A percentile compares a stretch with the other conserved stretches of the same genome.
phyloP scores from a whole-genome alignment of 805 yeast species.

The Metschnikowia chrysomelidarum region DNA sequence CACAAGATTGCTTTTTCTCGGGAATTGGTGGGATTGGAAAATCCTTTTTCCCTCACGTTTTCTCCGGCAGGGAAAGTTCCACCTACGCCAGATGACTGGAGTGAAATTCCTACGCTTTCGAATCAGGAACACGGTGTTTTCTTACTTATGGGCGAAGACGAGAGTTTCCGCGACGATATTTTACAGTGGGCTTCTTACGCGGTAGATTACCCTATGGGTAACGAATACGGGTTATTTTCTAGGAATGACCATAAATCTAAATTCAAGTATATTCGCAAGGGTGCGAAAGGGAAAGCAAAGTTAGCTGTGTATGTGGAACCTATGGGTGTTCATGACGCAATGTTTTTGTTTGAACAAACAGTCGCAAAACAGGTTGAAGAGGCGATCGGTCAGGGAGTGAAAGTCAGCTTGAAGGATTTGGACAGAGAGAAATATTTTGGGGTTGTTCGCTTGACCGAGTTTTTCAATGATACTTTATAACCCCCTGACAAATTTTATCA shows the following conservation, averaged over 20 bases:
- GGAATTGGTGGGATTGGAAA: conserved; percentile 12
- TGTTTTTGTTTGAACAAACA: conserved; percentile 17
- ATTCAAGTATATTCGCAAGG: conserved; percentile 22
- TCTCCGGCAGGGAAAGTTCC: conserved; percentile 30
- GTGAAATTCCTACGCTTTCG: conserved; percentile 28
- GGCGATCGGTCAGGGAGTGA: conserved; percentile 9
- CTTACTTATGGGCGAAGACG: conserved; percentile 41
- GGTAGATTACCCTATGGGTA: conserved; percentile 26
- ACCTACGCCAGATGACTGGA: conserved; percentile 31
- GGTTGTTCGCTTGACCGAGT: conserved; percentile 12
- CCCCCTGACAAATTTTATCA: too few relatives aligned
- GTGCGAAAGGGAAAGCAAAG: conserved; percentile 21
- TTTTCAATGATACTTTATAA: conserved; percentile 14
- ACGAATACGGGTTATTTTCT: conserved; percentile 28
- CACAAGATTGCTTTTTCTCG: conserved; percentile 7
- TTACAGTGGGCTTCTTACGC: conserved; percentile 35
- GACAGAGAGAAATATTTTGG: conserved; percentile 16
- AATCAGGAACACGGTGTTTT: conserved; percentile 27
- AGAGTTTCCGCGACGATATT: conserved; percentile 40
- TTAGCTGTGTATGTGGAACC: conserved; percentile 19
- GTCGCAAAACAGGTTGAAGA: conserved; percentile 6
- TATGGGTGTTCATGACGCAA: conserved; percentile 20
- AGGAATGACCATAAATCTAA: conserved; percentile 18
- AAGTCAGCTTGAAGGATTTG: conserved; percentile 9
- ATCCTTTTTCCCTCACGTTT: conserved; percentile 16